Evolutionary conservation across 2,329 filamentous ascomycete species (phyloP).

Genomic region (Exophiala viscosa): DNA sequence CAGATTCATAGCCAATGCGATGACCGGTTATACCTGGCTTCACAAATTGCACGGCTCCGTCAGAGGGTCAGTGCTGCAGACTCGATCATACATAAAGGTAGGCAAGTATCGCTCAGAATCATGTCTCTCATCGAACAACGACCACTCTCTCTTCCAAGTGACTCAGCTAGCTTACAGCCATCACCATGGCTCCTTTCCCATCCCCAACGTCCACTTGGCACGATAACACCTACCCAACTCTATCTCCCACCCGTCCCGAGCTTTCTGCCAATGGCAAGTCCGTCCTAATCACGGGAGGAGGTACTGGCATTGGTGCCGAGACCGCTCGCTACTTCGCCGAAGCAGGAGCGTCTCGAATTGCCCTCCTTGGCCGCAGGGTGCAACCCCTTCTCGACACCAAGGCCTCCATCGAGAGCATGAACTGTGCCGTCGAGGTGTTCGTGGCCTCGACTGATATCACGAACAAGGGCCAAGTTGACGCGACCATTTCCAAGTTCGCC

Average conservation of each 20-base stretch:
- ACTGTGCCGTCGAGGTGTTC: conserved; percentile 35
- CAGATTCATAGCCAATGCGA: not conserved
- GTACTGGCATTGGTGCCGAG: conserved; percentile 43
- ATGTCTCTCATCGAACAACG: conserved; percentile 1
- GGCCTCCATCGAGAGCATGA: conserved; percentile 34
- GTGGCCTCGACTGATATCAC: conserved; percentile 35
- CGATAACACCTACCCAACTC: conserved; percentile 28
- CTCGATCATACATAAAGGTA: conserved; percentile 2
- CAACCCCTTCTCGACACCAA: conserved; percentile 37
- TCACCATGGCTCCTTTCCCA: conserved; percentile 34
- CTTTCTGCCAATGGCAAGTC: conserved; percentile 41
- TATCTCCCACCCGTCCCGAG: conserved; percentile 40
- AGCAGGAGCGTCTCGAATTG: conserved; percentile 44
- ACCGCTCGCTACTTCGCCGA: conserved; percentile 43
- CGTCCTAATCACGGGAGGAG: conserved; percentile 45
- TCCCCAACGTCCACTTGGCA: conserved; percentile 37
- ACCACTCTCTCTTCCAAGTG: conserved; percentile 25
- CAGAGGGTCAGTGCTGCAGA: not conserved
- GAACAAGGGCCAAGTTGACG: conserved; percentile 32
- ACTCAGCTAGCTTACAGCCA: conserved; percentile 22
- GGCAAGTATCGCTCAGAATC: not conserved
- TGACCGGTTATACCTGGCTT: not conserved
- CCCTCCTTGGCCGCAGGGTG: conserved; percentile 42
- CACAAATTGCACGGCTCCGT: conserved; percentile 26
- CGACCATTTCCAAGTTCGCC: conserved; percentile 33